These are phyloP conservation scores for Lablab purpureus DNA, from an alignment of 306 rosid species.

Conservation along the genomic window DNA sequence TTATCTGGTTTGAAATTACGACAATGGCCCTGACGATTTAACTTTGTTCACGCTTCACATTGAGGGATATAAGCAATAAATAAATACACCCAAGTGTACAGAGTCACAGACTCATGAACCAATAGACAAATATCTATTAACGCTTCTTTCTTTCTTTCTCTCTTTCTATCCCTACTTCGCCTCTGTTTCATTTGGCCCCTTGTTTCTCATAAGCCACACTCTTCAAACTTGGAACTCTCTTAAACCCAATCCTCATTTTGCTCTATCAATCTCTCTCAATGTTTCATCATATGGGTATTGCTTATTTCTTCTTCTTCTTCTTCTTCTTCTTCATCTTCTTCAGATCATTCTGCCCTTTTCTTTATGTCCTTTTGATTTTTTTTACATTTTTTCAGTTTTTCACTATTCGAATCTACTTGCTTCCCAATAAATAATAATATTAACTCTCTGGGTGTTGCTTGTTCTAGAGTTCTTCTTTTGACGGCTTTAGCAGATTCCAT, in stretches of 20 bases:
- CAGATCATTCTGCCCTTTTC: conserved; percentile 49
- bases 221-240: conserved; percentile 35
- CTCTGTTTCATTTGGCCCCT: conserved; percentile 54
- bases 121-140: conserved; percentile 70
- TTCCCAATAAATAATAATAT: conserved; percentile 31
- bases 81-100: conserved; percentile 32
- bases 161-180: conserved; percentile 43
- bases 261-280: conserved; percentile 58
- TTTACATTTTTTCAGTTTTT: conserved; percentile 38
- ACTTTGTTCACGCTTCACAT: conserved; percentile 19
- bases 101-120: conserved; percentile 61
- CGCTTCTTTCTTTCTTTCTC: conserved; percentile 33
- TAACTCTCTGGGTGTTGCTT: conserved; percentile 46
- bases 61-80: not conserved
- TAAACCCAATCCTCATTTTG: conserved; percentile 42
- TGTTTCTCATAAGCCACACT: conserved; percentile 42
- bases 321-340: conserved; percentile 37
- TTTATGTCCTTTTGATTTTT: conserved; percentile 11
- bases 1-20: not conserved
- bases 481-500: conserved; percentile 54
- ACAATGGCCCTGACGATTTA: not conserved
- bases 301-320: conserved; percentile 38
- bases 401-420: conserved; percentile 56
- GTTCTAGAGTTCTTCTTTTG: conserved; percentile 48
- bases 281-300: conserved; percentile 58